A percentile compares a stretch with the other conserved stretches of the same genome.
phyloP scores from a whole-genome alignment of 306 rosid genomes.

The Fagus sylvatica region DNA sequence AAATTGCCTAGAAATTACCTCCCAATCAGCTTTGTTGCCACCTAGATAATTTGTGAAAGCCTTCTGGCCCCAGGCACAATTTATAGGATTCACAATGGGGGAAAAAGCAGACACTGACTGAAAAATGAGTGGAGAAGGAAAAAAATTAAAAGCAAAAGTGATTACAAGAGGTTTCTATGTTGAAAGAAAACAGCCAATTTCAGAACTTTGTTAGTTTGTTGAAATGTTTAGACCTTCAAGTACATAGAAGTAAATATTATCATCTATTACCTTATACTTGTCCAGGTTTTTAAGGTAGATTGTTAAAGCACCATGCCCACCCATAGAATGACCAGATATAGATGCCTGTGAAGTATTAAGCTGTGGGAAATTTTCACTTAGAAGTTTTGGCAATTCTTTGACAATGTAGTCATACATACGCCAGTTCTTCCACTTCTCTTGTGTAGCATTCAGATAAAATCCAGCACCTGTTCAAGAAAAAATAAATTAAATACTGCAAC shows the following conservation, averaged over 20 bases:
- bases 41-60: slow-evolving; percentile 91
- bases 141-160: not conserved
- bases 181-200: not conserved
- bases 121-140: slow-evolving; percentile 8
- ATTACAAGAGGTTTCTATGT: not conserved
- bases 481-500: not conserved
- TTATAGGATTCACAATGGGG: slow-evolving; percentile 77
- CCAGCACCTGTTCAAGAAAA: slow-evolving; percentile 73
- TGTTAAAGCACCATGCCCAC: slow-evolving; percentile 94
- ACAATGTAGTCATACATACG: slow-evolving; percentile 94
- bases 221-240: slow-evolving; percentile 7
- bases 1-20: slow-evolving; percentile 49
- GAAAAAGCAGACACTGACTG: slow-evolving; percentile 94
- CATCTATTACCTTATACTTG: slow-evolving; percentile 71
- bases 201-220: not conserved
- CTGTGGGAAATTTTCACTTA: slow-evolving; percentile 70
- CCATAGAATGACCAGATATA: slow-evolving; percentile 95
- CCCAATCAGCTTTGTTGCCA: slow-evolving; percentile 75
- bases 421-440: slow-evolving; percentile 99
- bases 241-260: not conserved
- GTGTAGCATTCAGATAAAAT: slow-evolving; percentile 90
- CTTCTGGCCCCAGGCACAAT: slow-evolving; percentile 93
- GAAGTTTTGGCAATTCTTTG: slow-evolving; percentile 79
- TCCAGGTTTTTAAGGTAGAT: slow-evolving; percentile 79
- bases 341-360: slow-evolving; percentile 83